Base-by-base conservation (phyloP, 495 filamentous ascomycete genomes). In the Tuber indicum region DNA sequence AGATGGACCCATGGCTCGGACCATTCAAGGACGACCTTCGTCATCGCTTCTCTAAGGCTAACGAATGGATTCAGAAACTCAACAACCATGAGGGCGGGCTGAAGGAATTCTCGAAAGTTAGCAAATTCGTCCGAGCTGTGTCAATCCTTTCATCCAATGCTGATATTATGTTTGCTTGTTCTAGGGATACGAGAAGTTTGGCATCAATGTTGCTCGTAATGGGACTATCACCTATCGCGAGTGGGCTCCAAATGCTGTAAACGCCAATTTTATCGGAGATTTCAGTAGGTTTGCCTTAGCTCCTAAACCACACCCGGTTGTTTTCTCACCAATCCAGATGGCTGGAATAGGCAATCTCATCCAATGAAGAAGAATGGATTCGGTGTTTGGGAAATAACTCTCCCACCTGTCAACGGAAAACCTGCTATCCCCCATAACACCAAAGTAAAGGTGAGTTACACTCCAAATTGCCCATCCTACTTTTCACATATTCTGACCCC, bases 201-300 rank as follows among this genome's bases (percentile, higher is more conserved):
- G 96, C 72, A 88, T 99, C 84, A 91, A 91, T 82, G 89, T 92
- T 74, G 87, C 89, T 78, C 87, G 90, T 17, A 91, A 97, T 81
- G 91, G 92, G 80, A 93, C 94, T 84, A 93, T 99, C 80, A 87
- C 86, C 70, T 99, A 99, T 86, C 89, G 92, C 79, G 96, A 99
- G 89, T 99, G 96, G 96, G 96, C 96, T 2, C 95, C 96, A 72
- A 95, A 93, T 86, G 94, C 93, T 73, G 84, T 89, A 36, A 85
- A 91, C 80, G 96, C 96, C 32, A 91, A 91, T 77, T 88, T 99
- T n/a, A 91, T 98, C 77, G 96, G 96, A 74, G 96, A 98, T 76
- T 99, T 98, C 87, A 99, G 94, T 97, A 88, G 72, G 88, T 85
- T 74, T 79, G 47, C 42, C 46, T 69, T 19, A 44, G 42, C 3